Percentiles rank a stretch among this genome's conserved stretches.
phyloP scores from a whole-genome alignment of 2,329 filamentous ascomycete genomes.

The Arthroderma sp. region DNA sequence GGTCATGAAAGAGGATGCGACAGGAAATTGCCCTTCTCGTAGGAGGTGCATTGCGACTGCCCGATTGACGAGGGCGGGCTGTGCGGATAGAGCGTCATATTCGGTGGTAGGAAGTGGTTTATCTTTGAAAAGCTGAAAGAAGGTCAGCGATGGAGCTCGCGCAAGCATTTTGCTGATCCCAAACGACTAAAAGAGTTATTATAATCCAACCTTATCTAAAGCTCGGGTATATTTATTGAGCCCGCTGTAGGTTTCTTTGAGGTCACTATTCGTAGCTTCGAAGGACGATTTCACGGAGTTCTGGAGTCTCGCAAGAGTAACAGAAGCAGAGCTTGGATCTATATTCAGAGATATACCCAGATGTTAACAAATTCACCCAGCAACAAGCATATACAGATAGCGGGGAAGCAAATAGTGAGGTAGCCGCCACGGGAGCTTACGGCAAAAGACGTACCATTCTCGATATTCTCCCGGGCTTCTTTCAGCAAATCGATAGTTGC shows the following conservation, averaged over 20 bases:
- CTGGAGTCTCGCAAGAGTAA: constrained; percentile 72
- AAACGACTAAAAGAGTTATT: neutral
- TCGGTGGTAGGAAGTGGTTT: constrained; percentile 60
- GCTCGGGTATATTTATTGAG: constrained; percentile 76
- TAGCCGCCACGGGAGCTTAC: neutral
- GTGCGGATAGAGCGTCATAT: constrained; percentile 64
- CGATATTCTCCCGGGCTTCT: constrained; percentile 59
- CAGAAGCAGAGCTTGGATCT: constrained; percentile 57
- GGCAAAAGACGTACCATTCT: constrained; percentile 41
- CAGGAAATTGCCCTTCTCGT: constrained; percentile 82
- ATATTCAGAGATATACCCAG: constrained; percentile 13
- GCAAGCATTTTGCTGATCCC: too few relatives aligned
- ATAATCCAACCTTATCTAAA: constrained; percentile 55
- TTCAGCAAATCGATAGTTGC: constrained; percentile 65
- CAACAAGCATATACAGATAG: neutral
- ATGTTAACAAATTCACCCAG: neutral
- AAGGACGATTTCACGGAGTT: constrained; percentile 72
- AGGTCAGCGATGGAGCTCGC: neutral
- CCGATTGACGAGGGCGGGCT: constrained; percentile 69
- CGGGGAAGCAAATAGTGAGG: neutral
- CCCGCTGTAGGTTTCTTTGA: constrained; percentile 71
- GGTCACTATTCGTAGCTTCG: constrained; percentile 63
- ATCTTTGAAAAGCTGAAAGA: constrained; percentile 49
- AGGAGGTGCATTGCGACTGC: constrained; percentile 95
- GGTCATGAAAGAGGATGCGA: constrained; percentile 70